A percentile compares a stretch with the other conserved stretches of the same genome.
phyloP scores from a whole-genome alignment of 345 rosid genomes.

The Conringia planisiliqua region DNA sequence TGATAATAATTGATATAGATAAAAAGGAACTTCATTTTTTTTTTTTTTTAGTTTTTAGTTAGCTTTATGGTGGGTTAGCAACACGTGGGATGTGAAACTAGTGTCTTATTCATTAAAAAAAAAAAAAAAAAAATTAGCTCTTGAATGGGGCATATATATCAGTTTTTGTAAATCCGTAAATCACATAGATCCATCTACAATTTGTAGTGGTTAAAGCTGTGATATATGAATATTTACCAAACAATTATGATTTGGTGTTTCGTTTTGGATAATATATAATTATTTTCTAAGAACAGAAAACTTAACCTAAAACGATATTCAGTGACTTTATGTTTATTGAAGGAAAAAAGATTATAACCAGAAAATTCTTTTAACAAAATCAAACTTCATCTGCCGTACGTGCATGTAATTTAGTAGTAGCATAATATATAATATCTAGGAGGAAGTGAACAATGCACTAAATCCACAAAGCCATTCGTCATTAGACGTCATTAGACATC shows the following conservation, averaged over 20 bases:
- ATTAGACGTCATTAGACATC: not conserved
- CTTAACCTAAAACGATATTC: not conserved
- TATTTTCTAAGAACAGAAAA: not conserved
- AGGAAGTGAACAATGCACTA: not conserved
- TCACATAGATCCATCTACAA: not conserved
- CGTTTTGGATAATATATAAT: not conserved
- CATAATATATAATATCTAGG: not conserved
- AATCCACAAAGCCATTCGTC: not conserved
- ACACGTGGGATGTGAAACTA: not conserved
- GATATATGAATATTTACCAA: not conserved
- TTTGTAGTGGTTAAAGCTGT: not conserved
- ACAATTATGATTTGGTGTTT: not conserved
- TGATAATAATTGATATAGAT: conserved; percentile 1
- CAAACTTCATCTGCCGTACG: too few species aligned
- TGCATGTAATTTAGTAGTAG: not conserved
- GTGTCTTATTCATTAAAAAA: too few species aligned
- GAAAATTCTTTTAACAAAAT: too few species aligned
- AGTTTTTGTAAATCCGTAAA: not conserved
- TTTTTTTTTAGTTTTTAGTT: not conserved
- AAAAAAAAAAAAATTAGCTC: not conserved
- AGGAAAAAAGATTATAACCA: not conserved
- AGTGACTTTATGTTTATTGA: not conserved
- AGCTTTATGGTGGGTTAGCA: not conserved
- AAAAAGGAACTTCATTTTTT: not conserved
- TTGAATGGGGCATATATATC: not conserved